Evolutionary conservation across 192 early-diverging fungal species (phyloP), one percentile per base, ranked within the genome.

Genomic region (Linderina pennispora): DNA sequence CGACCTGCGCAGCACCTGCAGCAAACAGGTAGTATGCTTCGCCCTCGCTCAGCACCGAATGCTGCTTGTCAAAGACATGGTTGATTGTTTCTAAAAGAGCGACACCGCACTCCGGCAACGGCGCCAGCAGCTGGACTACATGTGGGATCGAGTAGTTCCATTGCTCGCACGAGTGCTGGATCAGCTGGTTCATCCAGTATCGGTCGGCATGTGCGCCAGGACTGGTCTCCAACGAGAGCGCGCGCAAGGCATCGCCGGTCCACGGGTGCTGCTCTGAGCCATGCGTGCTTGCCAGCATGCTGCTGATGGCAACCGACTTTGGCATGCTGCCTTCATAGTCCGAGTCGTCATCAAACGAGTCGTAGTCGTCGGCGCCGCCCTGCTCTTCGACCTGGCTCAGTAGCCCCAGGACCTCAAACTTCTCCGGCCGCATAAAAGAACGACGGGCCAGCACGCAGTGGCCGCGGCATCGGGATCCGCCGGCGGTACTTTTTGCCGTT

Each of bases 11-110:
- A 0, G 66, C 66, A 10, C 41, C 66, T 2, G 48, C 51, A 13
- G 59, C 58, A 48, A 70, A 61, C 42, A 70, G 48, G 23, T 53
- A 70, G 51, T 53, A 45, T 8, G 59, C 59, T 8, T 70, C 55
- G 43, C 50, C 35, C 51, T 70, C 59, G 26, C 48, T 43, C 34
- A 70, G 25, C 33, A 47, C 47, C 8, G 66, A 70, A 11, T 55
- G 45, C n/a, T 39, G 41, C 38, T 62, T 34, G 18, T 37, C 20
- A 31, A 62, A 58, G 10, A 62, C 21, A 20, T 19, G 40, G 39
- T 32, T 46, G 13, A 70, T 40, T 0, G 66, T 70, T 13, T 33
- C 37, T 0, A 55, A 32, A 42, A 70, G 40, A 11, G 59, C 54
- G 17, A 50, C 48, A 21, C 66, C 66, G 36, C 66, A 58, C 43